These are phyloP conservation scores for Dothistroma pini DNA, from an alignment of 2,329 filamentous ascomycete genomes.

Conservation along the genomic window DNA sequence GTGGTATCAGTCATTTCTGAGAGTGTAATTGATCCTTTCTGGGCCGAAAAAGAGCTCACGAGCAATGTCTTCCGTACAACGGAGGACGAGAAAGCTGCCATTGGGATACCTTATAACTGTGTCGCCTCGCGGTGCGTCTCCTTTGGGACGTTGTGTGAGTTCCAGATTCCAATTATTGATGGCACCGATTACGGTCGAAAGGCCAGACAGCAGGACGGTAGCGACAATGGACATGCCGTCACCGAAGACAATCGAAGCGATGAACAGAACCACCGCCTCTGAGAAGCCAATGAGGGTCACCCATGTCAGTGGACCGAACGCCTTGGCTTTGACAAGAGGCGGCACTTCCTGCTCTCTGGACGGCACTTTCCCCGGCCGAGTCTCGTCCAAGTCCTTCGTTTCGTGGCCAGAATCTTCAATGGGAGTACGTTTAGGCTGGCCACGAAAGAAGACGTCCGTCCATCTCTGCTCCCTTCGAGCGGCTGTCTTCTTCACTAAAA, in stretches of 20 bases:
- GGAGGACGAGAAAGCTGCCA: constrained; percentile 49
- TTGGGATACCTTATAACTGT: constrained; percentile 51
- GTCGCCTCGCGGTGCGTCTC: constrained; percentile 38
- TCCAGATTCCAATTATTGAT: constrained; percentile 49
- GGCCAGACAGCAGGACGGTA: constrained; percentile 45
- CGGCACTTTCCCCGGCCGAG: background rate
- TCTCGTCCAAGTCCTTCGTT: background rate
- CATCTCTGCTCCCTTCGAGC: constrained; percentile 1
- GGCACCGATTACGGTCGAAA: constrained; percentile 49
- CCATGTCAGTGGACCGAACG: constrained; percentile 44
- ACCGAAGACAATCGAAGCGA: constrained; percentile 41
- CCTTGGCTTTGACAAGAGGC: constrained; percentile 41
- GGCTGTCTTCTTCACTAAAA: constrained; percentile 23
- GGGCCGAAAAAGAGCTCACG: constrained; percentile 52
- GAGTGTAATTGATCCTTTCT: constrained; percentile 47
- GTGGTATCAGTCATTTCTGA: constrained; percentile 42
- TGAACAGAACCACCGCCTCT: constrained; percentile 43
- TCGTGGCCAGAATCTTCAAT: background rate
- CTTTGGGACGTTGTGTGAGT: constrained; percentile 38
- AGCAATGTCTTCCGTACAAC: constrained; percentile 49
- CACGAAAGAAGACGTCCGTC: constrained; percentile 39
- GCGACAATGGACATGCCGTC: constrained; percentile 52
- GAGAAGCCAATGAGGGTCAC: constrained; percentile 45
- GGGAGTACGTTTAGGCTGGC: constrained; percentile 26
- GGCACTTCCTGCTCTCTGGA: background rate